Conservation (phyloP, 148 eudicot species). For the Cornus suecica region DNA sequence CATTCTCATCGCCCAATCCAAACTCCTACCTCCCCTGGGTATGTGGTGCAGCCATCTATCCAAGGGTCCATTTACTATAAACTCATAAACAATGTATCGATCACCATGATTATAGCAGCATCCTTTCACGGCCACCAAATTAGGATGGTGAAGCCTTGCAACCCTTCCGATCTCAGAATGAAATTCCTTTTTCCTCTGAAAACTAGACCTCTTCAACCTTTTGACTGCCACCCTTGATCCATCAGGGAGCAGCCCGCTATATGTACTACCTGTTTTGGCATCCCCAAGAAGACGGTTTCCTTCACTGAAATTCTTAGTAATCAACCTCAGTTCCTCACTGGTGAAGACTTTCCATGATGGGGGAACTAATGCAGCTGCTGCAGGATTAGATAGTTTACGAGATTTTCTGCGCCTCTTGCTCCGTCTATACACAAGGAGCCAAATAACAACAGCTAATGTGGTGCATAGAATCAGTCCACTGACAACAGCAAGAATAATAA, state of each 20-base stretch:
- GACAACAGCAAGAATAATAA: conserved; percentile 71
- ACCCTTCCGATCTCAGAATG: conserved; percentile 91
- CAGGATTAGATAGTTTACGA: conserved; percentile 60
- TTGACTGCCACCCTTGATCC: conserved; percentile 89
- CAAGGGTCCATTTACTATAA: conserved; percentile 78
- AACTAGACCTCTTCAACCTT: conserved; percentile 79
- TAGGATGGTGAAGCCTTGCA: conserved; percentile 86
- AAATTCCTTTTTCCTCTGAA: conserved; percentile 91
- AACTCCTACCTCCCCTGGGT: conserved; percentile 87
- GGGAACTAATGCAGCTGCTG: conserved; percentile 67
- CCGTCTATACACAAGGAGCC: conserved; percentile 73
- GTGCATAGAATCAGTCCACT: conserved; percentile 75
- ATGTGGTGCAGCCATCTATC: conserved; percentile 95
- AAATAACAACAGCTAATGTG: conserved; percentile 66
- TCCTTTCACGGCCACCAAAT: conserved; percentile 82
- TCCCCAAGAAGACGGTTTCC: conserved; percentile 88
- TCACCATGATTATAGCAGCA: conserved; percentile 95
- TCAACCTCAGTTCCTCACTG: conserved; percentile 70
- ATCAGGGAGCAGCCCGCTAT: conserved; percentile 72
- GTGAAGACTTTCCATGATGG: conserved; percentile 89
- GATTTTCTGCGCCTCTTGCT: conserved; percentile 75
- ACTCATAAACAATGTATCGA: conserved; percentile 87
- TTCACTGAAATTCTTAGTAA: conserved; percentile 88
- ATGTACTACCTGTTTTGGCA: conserved; percentile 92
- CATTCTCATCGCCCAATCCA: conserved; percentile 86